phyloP scores from a whole-genome alignment of 2,329 filamentous ascomycete genomes.

The Scedosporium aurantiacum region DNA sequence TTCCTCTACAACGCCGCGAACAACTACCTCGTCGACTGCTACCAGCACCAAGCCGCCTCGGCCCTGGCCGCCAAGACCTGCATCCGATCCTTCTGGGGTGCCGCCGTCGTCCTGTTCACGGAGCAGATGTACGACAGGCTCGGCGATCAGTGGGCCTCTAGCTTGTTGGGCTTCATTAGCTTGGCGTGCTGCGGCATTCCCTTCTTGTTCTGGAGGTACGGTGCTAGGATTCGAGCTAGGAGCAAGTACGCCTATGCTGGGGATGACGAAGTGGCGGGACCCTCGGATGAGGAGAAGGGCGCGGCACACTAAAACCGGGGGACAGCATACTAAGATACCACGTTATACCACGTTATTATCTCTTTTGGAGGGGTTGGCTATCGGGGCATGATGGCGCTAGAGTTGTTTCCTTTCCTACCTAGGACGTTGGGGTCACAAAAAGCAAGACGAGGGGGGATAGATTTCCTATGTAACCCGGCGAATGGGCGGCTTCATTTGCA shows the following conservation, averaged over 20 bases:
- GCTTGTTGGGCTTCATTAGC: constrained; percentile 60
- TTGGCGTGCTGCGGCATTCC: constrained; percentile 74
- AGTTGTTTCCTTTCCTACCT: too few relatives aligned
- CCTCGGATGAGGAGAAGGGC: not conserved
- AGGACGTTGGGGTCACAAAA: too few relatives aligned
- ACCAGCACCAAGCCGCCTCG: constrained; percentile 64
- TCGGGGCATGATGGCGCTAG: too few relatives aligned
- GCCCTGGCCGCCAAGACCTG: constrained; percentile 75
- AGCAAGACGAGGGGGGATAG: too few relatives aligned
- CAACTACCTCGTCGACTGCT: constrained; percentile 58
- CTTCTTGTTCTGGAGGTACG: constrained; percentile 70
- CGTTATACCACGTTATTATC: not conserved
- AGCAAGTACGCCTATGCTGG: constrained; percentile 66
- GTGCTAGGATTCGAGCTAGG: constrained; percentile 55
- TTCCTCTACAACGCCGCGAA: constrained; percentile 73
- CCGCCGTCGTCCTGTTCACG: constrained; percentile 66
- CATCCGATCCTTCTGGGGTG: constrained; percentile 71
- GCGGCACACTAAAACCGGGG: too few relatives aligned
- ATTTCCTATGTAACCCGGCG: too few relatives aligned
- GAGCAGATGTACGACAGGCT: constrained; percentile 67
- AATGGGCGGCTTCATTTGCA: too few relatives aligned
- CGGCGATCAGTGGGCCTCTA: constrained; percentile 65
- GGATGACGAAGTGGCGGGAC: constrained; percentile 30
- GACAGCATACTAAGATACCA: not conserved
- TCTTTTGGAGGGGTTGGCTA: not conserved